Conservation (phyloP, 2,329 filamentous ascomycete species). For the Aspergillus eucalypticola region DNA sequence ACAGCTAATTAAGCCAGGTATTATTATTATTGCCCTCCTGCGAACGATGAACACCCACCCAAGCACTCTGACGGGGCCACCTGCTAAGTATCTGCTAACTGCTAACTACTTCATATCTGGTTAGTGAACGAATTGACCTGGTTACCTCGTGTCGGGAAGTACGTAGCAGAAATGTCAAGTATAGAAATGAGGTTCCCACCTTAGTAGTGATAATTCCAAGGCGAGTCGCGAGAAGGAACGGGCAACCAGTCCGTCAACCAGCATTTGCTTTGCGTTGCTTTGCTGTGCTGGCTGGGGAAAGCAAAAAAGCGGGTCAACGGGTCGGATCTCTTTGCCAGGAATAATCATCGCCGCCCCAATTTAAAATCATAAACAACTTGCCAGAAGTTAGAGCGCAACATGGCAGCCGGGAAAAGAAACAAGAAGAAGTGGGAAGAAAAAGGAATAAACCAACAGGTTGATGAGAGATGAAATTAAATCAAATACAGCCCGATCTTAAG, state of each 20-base stretch:
- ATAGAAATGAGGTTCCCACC: no score
- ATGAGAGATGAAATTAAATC: background rate
- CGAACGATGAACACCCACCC: no score
- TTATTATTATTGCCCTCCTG: no score
- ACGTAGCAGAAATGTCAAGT: no score
- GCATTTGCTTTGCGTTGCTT: background rate
- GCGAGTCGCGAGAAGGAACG: background rate
- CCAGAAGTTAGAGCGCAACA: background rate
- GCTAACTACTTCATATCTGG: no score
- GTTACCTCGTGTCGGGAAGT: no score
- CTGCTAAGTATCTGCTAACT: no score
- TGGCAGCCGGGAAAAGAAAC: background rate
- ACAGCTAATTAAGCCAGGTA: background rate
- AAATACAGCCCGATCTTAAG: background rate
- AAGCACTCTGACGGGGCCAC: no score
- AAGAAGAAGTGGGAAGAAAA: background rate
- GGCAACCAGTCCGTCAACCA: background rate
- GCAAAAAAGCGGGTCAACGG: constrained; percentile 11
- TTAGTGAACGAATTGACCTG: no score
- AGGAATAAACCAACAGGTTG: background rate
- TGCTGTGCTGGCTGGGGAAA: constrained; percentile 13
- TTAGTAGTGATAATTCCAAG: no score
- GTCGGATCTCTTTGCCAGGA: constrained; percentile 9
- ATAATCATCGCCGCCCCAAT: constrained; percentile 1
- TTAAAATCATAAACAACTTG: background rate